These are phyloP conservation scores for Cicer judaicum DNA, from an alignment of 306 rosid species.

Conservation along the genomic window DNA sequence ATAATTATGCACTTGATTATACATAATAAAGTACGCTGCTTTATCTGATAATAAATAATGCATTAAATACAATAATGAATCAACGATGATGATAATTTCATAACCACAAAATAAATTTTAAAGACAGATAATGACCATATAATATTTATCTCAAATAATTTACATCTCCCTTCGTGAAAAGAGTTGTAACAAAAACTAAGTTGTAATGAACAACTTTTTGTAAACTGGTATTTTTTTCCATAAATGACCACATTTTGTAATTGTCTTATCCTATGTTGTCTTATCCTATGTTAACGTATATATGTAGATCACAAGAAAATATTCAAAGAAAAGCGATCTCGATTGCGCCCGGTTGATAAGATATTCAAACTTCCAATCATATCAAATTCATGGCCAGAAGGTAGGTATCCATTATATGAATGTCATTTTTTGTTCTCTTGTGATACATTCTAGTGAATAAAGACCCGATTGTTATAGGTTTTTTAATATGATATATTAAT, in stretches of 20 bases:
- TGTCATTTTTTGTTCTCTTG: neutral
- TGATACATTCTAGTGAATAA: neutral
- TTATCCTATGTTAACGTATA: neutral
- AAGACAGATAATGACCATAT: too few species aligned
- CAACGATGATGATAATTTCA: neutral
- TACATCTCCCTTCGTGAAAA: too few species aligned
- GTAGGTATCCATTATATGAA: constrained; percentile 49
- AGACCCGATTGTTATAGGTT: neutral
- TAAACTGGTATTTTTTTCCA: neutral
- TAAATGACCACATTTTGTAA: neutral
- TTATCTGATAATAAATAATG: neutral
- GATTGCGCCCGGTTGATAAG: constrained; percentile 53
- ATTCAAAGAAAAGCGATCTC: constrained; percentile 41
- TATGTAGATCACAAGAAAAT: neutral
- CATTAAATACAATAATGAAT: neutral
- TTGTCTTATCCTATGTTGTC: neutral
- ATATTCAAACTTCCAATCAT: constrained; percentile 66
- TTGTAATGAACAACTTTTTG: neutral
- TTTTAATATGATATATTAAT: neutral
- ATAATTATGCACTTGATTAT: neutral
- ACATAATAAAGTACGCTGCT: neutral
- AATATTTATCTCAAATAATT: too few species aligned
- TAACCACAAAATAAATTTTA: neutral
- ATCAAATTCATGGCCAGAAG: constrained; percentile 52
- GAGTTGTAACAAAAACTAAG: too few species aligned